Conservation (phyloP, 768 basidiomycete genomes). For the Psilocybe azurescens region DNA sequence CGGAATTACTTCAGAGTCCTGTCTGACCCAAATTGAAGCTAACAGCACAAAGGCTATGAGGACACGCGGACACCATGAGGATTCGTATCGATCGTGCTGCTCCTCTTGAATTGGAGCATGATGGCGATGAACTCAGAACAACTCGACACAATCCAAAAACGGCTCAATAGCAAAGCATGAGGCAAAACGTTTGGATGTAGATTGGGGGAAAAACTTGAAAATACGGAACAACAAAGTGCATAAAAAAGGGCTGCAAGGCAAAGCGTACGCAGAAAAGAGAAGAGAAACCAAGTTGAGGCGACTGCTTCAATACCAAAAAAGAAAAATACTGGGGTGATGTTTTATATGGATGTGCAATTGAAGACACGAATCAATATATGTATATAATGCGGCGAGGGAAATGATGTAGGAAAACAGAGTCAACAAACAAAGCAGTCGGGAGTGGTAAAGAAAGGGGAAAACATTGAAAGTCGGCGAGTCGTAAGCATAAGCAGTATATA, state of each 20-base stretch:
- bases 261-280: not conserved
- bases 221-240: not conserved
- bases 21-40: slow-evolving; percentile 7
- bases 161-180: not conserved
- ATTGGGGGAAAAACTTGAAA: not conserved
- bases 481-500: slow-evolving; percentile 28
- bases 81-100: slow-evolving; percentile 12
- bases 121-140: not conserved
- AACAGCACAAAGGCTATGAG: slow-evolving; percentile 5
- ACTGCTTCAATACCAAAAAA: slow-evolving; percentile 4
- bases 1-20: slow-evolving; percentile 6
- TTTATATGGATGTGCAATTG: slow-evolving; percentile 24
- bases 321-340: slow-evolving; percentile 18
- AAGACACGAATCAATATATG: slow-evolving; percentile 24
- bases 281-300: slow-evolving; percentile 9
- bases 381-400: slow-evolving; percentile 29
- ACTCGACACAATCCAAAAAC: not conserved
- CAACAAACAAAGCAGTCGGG: slow-evolving; percentile 27
- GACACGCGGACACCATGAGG: slow-evolving; percentile 22
- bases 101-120: slow-evolving; percentile 5
- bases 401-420: slow-evolving; percentile 26
- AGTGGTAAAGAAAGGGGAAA: slow-evolving; percentile 16
- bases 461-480: slow-evolving; percentile 21
- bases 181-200: not conserved
- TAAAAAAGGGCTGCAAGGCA: not conserved